Conservation (phyloP, 495 filamentous ascomycete species). For the Daldinia loculata region DNA sequence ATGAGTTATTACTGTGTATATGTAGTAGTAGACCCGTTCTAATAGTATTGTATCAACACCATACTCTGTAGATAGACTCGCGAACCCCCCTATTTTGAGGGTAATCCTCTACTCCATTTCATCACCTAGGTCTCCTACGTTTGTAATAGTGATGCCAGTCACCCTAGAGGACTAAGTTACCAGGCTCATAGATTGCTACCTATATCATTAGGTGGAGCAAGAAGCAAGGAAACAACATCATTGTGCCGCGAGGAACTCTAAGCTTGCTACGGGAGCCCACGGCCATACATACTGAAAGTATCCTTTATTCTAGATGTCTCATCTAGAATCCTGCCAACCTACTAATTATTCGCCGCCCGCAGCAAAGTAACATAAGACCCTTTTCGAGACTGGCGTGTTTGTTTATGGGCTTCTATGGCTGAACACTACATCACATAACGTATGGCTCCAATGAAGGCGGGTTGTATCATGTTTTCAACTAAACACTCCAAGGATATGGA, state of each 20-base stretch:
- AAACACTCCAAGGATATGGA: neutral
- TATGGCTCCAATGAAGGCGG: neutral
- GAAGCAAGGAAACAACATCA: no score
- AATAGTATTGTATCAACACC: neutral
- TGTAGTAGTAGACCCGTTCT: neutral
- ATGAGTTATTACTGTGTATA: neutral
- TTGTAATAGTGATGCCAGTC: neutral
- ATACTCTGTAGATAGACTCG: neutral
- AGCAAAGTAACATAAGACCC: neutral
- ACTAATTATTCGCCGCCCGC: neutral
- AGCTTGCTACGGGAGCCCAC: no score
- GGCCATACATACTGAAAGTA: no score
- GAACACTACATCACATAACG: neutral
- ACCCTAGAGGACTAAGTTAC: neutral
- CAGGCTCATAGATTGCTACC: neutral
- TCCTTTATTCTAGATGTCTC: no score
- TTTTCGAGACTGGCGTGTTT: neutral
- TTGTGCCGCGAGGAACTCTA: no score
- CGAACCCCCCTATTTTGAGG: neutral
- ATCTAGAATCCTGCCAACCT: neutral
- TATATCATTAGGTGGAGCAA: no score
- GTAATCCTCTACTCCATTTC: neutral
- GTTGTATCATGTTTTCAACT: neutral
- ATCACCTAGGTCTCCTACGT: neutral
- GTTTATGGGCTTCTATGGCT: neutral